phyloP scores from a whole-genome alignment of 2,329 filamentous ascomycete genomes.

The Biscogniauxia sp. region DNA sequence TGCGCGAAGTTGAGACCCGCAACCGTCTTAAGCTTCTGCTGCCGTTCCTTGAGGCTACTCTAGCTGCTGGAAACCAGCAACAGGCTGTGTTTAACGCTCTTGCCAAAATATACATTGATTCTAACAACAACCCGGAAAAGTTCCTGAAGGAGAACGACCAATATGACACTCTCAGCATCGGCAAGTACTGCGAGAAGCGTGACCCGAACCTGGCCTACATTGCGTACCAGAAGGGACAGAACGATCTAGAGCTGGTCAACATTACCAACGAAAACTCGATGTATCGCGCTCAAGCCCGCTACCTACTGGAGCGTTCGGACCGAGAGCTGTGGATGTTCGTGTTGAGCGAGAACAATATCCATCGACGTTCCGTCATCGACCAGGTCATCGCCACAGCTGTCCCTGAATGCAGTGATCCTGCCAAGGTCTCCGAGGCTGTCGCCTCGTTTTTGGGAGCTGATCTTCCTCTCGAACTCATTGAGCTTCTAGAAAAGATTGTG shows the following conservation, averaged over 20 bases:
- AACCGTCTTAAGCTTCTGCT: slow-evolving; percentile 94
- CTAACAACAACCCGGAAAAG: slow-evolving; percentile 95
- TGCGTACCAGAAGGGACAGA: slow-evolving; percentile 93
- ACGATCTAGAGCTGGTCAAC: slow-evolving; percentile 93
- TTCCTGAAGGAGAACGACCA: slow-evolving; percentile 97
- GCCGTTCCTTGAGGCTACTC: slow-evolving; percentile 90
- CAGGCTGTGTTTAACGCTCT: slow-evolving; percentile 96
- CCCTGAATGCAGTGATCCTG: slow-evolving; percentile 85
- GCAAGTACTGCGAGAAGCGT: slow-evolving; percentile 98
- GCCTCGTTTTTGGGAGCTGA: slow-evolving; percentile 90
- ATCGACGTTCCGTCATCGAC: slow-evolving; percentile 89
- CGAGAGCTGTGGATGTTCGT: slow-evolving; percentile 92
- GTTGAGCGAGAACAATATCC: slow-evolving; percentile 91
- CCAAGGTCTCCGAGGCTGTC: slow-evolving; percentile 92
- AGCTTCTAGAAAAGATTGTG: slow-evolving; percentile 98
- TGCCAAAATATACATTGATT: slow-evolving; percentile 99
- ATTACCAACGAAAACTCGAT: slow-evolving; percentile 99
- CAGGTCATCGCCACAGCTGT: slow-evolving; percentile 96
- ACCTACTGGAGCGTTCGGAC: slow-evolving; percentile 88
- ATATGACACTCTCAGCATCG: slow-evolving; percentile 88
- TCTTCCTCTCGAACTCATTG: slow-evolving; percentile 89
- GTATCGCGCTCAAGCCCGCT: slow-evolving; percentile 97
- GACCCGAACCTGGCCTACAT: slow-evolving; percentile 95
- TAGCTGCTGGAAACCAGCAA: slow-evolving; percentile 88
- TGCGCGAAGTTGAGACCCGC: slow-evolving; percentile 89